These are phyloP conservation scores for Vitis riparia DNA, from an alignment of 164 flowering plant genomes.

Conservation along the genomic window DNA sequence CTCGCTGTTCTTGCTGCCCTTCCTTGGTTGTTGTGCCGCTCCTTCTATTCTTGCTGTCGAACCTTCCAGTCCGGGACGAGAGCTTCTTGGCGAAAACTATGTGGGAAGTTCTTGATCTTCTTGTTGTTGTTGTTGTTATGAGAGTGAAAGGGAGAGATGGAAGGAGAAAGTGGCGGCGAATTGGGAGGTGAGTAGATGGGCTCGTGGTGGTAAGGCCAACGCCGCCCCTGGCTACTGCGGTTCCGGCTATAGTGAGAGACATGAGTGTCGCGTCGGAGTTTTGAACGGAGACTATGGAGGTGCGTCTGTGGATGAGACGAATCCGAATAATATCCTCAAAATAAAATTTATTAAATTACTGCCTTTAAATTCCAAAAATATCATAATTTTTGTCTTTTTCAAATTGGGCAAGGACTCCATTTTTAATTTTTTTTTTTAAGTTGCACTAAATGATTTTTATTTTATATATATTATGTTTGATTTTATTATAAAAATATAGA, in stretches of 20 bases:
- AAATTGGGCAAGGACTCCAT: too few relatives aligned
- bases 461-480: too few relatives aligned
- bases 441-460: too few relatives aligned
- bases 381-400: too few relatives aligned
- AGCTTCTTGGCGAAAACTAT: conserved; percentile 47
- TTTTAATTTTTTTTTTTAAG: too few relatives aligned
- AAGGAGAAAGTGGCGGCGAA: conserved; percentile 10
- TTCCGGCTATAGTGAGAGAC: conserved; percentile 23
- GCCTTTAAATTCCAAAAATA: too few relatives aligned
- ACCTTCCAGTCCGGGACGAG: conserved; percentile 56
- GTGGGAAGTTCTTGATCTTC: conserved; percentile 20
- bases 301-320: background rate
- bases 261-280: conserved; percentile 15
- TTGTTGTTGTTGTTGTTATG: conserved; percentile 6
- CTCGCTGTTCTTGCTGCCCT: conserved; percentile 15
- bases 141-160: background rate
- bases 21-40: conserved; percentile 43
- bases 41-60: conserved; percentile 60
- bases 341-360: too few relatives aligned
- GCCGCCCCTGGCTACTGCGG: conserved; percentile 9
- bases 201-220: conserved; percentile 13
- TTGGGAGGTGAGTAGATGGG: conserved; percentile 13
- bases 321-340: too few relatives aligned
- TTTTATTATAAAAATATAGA: too few relatives aligned
- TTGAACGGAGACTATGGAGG: background rate